These are phyloP conservation scores for Pezicula neosporulosa DNA, from an alignment of 2,329 filamentous ascomycete species.

Conservation along the genomic window DNA sequence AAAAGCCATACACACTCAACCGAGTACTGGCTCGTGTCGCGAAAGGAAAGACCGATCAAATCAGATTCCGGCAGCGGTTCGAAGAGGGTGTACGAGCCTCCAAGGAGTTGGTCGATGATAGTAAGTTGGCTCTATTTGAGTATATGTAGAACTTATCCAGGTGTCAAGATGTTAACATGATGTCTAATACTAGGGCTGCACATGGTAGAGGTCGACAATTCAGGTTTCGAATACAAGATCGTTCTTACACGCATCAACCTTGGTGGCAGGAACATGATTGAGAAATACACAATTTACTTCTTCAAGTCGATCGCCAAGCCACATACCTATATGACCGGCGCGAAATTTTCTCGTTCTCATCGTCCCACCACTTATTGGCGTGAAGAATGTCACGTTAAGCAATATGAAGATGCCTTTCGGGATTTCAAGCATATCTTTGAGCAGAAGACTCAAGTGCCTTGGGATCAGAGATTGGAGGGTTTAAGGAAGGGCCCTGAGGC, in stretches of 20 bases:
- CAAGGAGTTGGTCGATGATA: constrained; percentile 44
- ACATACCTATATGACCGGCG: constrained; percentile 57
- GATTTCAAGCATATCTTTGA: constrained; percentile 56
- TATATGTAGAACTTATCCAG: no score
- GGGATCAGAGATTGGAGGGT: constrained; percentile 47
- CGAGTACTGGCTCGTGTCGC: constrained; percentile 15
- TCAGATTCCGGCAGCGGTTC: constrained; percentile 29
- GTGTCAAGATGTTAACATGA: no score
- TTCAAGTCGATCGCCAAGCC: constrained; percentile 62
- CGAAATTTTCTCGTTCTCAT: constrained; percentile 37
- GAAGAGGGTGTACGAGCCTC: constrained; percentile 29
- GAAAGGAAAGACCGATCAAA: constrained; percentile 35
- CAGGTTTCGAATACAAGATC: constrained; percentile 62
- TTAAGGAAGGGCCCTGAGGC: not conserved
- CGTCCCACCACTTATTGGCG: constrained; percentile 29
- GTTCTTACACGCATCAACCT: constrained; percentile 52
- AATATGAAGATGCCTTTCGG: constrained; percentile 41
- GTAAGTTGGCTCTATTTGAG: constrained; percentile 34
- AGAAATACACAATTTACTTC: constrained; percentile 58
- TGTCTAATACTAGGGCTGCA: constrained; percentile 30
- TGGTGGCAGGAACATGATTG: constrained; percentile 42
- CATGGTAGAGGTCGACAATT: constrained; percentile 60
- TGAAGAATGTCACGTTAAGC: constrained; percentile 35
- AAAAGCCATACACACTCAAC: constrained; percentile 18
- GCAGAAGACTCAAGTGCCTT: constrained; percentile 53